Percentiles rank a stretch among this genome's conserved stretches.
Conservation (phyloP, 1,284 basidiomycete genomes). For the Cystodermella granulosa region DNA sequence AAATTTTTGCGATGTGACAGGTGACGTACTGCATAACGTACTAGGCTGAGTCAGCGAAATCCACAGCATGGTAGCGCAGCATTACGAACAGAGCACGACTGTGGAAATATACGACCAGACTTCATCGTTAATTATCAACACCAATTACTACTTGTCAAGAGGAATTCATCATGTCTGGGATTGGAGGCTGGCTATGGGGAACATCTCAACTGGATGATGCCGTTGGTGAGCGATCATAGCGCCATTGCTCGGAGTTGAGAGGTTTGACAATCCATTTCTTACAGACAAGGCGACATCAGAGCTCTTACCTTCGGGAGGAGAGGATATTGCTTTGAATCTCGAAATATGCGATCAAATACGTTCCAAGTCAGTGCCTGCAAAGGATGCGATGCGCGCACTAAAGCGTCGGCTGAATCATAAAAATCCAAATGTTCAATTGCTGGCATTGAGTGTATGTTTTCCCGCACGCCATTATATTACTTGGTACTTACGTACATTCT, state of each 20-base stretch:
- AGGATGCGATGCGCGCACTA: conserved; percentile 84
- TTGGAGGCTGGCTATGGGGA: conserved; percentile 66
- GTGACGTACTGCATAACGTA: no score
- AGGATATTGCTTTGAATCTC: conserved; percentile 91
- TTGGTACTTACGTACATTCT: conserved; percentile 3
- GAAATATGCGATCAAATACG: conserved; percentile 97
- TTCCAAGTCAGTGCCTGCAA: conserved; percentile 81
- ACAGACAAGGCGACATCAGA: conserved; percentile 90
- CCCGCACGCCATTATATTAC: conserved; percentile 1
- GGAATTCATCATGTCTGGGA: conserved; percentile 31
- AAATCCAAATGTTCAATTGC: conserved; percentile 93
- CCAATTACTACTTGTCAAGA: no score
- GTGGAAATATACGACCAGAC: no score
- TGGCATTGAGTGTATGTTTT: conserved; percentile 74
- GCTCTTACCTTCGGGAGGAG: conserved; percentile 71
- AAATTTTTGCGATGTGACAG: no score
- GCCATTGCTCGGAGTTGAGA: not conserved
- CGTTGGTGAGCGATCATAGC: conserved; percentile 50
- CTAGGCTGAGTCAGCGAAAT: no score
- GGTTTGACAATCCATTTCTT: not conserved
- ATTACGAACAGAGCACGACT: no score
- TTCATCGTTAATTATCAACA: no score
- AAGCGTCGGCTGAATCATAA: conserved; percentile 85
- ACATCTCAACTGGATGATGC: conserved; percentile 72
- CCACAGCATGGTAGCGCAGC: no score